phyloP scores from a whole-genome alignment of 2,329 filamentous ascomycete species.

The Pseudocercospora eumusae region DNA sequence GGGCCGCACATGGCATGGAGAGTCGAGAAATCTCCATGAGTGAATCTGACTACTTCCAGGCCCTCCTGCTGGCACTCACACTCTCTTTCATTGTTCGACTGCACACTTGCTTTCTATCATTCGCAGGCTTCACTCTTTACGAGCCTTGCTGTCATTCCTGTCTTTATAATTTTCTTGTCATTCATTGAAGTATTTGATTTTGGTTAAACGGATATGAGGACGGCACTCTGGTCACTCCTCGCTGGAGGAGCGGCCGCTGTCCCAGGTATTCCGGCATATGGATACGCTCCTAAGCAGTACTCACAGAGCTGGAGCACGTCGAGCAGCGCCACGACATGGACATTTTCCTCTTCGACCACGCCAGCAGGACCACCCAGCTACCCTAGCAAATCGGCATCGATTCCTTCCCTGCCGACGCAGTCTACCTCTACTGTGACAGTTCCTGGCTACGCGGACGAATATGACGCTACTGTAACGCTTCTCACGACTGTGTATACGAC shows the following conservation, averaged over 20 bases:
- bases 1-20: constrained; percentile 3
- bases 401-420: not conserved
- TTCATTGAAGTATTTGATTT: not conserved
- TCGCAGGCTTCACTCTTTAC: constrained; percentile 18
- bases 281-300: constrained; percentile 10
- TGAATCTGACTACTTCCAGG: not conserved
- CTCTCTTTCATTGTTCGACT: constrained; percentile 5
- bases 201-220: constrained; percentile 9
- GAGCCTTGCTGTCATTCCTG: constrained; percentile 10
- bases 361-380: not conserved
- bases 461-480: constrained; percentile 9
- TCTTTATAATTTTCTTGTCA: not conserved
- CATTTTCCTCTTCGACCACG: not conserved
- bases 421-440: constrained; percentile 4
- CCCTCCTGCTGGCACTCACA: not conserved
- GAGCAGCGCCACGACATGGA: not conserved
- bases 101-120: not conserved
- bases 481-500: constrained; percentile 11
- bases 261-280: constrained; percentile 10
- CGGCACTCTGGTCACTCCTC: constrained; percentile 10
- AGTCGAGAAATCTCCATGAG: not conserved
- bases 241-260: constrained; percentile 11
- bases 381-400: not conserved
- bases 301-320: not conserved
- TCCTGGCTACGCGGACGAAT: not conserved